Base-by-base conservation (phyloP, 1,139 yeast genomes). In the Nematodospora anomalae region DNA sequence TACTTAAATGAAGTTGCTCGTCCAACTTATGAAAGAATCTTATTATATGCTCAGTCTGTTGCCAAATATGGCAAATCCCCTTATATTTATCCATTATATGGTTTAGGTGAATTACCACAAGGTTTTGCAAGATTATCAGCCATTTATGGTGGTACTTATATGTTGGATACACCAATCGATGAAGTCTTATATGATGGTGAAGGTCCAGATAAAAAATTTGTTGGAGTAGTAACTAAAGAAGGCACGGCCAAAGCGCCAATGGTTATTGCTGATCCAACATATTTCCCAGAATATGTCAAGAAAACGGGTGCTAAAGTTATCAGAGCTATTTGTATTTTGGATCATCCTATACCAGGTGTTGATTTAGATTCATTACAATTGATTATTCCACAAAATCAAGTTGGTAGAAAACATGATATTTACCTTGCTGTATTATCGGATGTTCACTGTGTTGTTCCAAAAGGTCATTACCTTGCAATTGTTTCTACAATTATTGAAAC, bases 61-160 rank as follows among this genome's bases (percentile, higher is more conserved):
- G 94, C 96, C 31, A 81, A 92, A 52, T 92, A 86, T 60, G 98
- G 98, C 41, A 92, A 90, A 63, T 87, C 97, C 8, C 98, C 98
- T 8, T 92, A 92, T 62, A 78, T 92, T 46, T 92, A 92, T 60
- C 99, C 99, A 34, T 71, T 92, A 54, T 92, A 92, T 58, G 99
- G 99, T 8, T 75, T 94, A 43, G 98, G 99, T 34, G 99, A 92
- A 63, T 74, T 92, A 44, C 99, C 99, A 13, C 99, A 92, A 65
- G 98, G 97, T 10, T 92, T 92, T 70, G 97, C 98, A 12, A 79
- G 99, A 60, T 78, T 92, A 49, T 83, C 96, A 30, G 98, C 98
- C 28, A 92, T 92, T 49, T 90, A 92, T 55, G 99, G 99, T 47
- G 98, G 99, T 55, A 92, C 98, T 23, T 92, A 89, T 60, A 94